These are phyloP conservation scores for Xylaria sp. DNA, from an alignment of 2,329 filamentous ascomycete genomes.

Conservation along the genomic window DNA sequence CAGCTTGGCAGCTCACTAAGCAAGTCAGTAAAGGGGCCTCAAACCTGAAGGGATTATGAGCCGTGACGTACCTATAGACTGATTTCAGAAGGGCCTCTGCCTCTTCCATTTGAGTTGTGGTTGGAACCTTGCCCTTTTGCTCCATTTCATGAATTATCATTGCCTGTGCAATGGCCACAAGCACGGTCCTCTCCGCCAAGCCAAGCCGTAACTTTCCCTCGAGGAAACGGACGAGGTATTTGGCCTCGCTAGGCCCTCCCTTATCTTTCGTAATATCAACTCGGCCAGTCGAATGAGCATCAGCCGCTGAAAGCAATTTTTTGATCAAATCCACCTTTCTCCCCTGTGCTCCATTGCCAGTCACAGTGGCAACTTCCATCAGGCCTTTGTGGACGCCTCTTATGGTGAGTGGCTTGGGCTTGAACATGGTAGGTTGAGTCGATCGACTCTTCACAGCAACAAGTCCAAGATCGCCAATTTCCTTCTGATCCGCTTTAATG, in stretches of 20 bases:
- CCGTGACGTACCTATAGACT: constrained; percentile 76
- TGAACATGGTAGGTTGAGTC: constrained; percentile 98
- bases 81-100: constrained; percentile 89
- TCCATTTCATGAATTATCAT: constrained; percentile 84
- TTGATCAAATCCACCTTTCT: constrained; percentile 96
- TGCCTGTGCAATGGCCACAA: constrained; percentile 90
- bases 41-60: constrained; percentile 44
- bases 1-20: constrained; percentile 92
- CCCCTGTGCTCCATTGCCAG: constrained; percentile 87
- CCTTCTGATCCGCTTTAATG: constrained; percentile 95
- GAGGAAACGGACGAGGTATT: constrained; percentile 90
- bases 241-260: constrained; percentile 93
- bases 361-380: constrained; percentile 86
- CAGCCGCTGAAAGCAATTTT: constrained; percentile 92
- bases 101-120: constrained; percentile 79
- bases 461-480: constrained; percentile 93
- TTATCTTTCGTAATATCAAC: constrained; percentile 93
- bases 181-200: constrained; percentile 89
- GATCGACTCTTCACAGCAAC: constrained; percentile 96
- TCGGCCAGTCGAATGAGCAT: constrained; percentile 77
- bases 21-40: constrained; percentile 42
- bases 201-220: constrained; percentile 95
- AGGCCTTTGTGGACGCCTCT: constrained; percentile 87
- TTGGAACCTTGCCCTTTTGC: constrained; percentile 75
- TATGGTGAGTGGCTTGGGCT: constrained; percentile 90